Percentiles rank a stretch among this genome's conserved stretches.
These are phyloP conservation scores for Claviceps spartinae DNA, from an alignment of 2,329 filamentous ascomycete genomes.

Conservation along the genomic window DNA sequence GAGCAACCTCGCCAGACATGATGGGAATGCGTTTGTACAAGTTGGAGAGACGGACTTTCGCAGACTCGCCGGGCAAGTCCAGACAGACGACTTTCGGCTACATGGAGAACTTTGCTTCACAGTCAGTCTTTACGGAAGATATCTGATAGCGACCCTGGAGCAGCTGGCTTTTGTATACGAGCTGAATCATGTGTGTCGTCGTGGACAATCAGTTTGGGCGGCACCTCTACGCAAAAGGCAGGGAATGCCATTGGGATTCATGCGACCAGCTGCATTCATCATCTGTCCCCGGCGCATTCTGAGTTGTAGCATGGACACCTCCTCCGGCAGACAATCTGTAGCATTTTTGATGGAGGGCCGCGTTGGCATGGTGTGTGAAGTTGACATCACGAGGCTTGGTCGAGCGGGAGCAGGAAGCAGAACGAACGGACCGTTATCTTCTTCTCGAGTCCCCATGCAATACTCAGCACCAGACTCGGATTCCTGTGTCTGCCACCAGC, in stretches of 20 bases:
- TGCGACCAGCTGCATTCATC: slow-evolving; percentile 35
- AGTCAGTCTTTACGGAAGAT: slow-evolving; percentile 44
- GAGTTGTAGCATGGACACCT: slow-evolving; percentile 49
- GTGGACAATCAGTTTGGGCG: slow-evolving; percentile 12
- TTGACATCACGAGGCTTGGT: slow-evolving; percentile 17
- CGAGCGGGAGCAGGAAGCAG: slow-evolving; percentile 3
- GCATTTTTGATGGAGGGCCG: slow-evolving; percentile 47
- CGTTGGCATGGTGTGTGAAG: slow-evolving; percentile 46
- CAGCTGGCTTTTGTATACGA: slow-evolving; percentile 44
- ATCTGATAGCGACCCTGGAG: slow-evolving; percentile 40
- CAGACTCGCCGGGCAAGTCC: slow-evolving; percentile 14
- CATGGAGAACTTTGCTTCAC: slow-evolving; percentile 26
- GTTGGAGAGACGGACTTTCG: slow-evolving; percentile 24
- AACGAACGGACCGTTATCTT: not conserved
- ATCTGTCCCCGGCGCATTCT: slow-evolving; percentile 43
- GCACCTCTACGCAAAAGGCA: slow-evolving; percentile 13
- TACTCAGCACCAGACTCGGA: not conserved
- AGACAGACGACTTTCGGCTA: slow-evolving; percentile 11
- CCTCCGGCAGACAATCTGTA: slow-evolving; percentile 37
- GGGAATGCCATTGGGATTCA: slow-evolving; percentile 16
- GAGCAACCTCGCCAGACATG: slow-evolving; percentile 14
- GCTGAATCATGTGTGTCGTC: slow-evolving; percentile 22
- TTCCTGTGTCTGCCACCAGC: slow-evolving; percentile 14
- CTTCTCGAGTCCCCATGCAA: not conserved
- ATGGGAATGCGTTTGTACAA: slow-evolving; percentile 17